Conservation (phyloP, 495 filamentous ascomycete species). For the Evernia prunastri region DNA sequence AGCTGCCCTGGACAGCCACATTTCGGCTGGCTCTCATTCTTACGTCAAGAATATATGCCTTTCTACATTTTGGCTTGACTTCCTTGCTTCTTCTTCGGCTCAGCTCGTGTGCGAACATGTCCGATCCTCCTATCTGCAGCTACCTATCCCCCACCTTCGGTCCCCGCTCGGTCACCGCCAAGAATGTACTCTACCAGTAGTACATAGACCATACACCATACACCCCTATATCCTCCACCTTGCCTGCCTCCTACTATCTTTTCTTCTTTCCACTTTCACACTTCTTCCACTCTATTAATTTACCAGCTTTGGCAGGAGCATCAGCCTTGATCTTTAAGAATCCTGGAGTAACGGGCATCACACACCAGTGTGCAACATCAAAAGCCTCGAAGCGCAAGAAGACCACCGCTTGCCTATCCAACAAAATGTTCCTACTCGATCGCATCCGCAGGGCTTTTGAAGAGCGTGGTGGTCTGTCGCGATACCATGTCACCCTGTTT, state of each 20-base stretch:
- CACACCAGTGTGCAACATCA: not conserved
- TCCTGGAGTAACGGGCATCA: not conserved
- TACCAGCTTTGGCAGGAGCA: not conserved
- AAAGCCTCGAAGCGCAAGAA: not conserved
- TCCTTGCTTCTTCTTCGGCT: not conserved
- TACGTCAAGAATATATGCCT: not conserved
- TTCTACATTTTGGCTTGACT: too few species aligned
- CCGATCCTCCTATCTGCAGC: not conserved
- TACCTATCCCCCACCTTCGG: not conserved
- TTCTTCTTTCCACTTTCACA: too few species aligned
- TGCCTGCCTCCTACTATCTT: not conserved
- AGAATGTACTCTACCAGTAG: not conserved
- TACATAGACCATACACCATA: too few species aligned
- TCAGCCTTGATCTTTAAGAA: not conserved
- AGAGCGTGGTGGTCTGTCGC: not conserved
- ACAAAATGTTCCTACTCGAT: not conserved
- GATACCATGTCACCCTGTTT: not conserved
- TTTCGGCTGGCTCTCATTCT: not conserved
- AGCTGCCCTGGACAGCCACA: not conserved
- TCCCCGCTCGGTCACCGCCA: slow-evolving; percentile 3
- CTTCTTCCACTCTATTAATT: not conserved
- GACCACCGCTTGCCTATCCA: not conserved
- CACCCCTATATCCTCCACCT: not conserved
- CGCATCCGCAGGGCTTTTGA: not conserved
- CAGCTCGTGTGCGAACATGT: not conserved